These are phyloP conservation scores for Ophiostoma triangulosporum DNA, from an alignment of 2,329 filamentous ascomycete species.

Conservation along the genomic window DNA sequence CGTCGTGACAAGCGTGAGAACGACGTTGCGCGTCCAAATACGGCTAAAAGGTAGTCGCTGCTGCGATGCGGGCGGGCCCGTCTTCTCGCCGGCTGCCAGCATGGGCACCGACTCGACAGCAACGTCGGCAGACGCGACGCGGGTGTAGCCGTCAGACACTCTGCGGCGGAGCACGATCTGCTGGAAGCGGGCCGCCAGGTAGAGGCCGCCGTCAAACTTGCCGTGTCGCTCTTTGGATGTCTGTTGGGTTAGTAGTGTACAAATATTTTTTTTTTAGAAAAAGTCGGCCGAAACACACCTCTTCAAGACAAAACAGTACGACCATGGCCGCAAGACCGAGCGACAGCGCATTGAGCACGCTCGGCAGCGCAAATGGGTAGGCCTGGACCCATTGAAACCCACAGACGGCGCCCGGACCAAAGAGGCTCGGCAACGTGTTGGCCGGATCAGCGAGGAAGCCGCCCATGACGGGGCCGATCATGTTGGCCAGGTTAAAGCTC, in stretches of 20 bases:
- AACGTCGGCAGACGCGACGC: neutral
- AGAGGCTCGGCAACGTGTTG: constrained; percentile 45
- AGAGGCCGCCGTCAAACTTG: constrained; percentile 32
- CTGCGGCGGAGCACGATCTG: neutral
- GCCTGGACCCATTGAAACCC: constrained; percentile 50
- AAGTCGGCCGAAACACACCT: constrained; percentile 27
- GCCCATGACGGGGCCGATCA: constrained; percentile 40
- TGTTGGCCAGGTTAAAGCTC: constrained; percentile 58
- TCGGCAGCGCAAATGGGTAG: constrained; percentile 59
- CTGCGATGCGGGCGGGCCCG: neutral
- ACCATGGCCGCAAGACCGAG: constrained; percentile 39
- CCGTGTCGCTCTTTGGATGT: constrained; percentile 32
- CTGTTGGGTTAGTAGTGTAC: constrained; percentile 16
- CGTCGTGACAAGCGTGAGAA: constrained; percentile 44
- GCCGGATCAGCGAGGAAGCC: constrained; percentile 56
- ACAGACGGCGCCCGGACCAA: constrained; percentile 44
- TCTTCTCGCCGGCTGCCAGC: neutral
- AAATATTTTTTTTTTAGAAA: neutral
- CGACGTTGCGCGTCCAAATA: constrained; percentile 34
- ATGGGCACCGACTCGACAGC: neutral
- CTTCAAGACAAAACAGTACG: constrained; percentile 53
- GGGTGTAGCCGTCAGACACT: neutral
- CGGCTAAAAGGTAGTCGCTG: constrained; percentile 25
- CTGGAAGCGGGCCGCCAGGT: constrained; percentile 15
- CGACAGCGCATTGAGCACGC: constrained; percentile 39